Conservation (phyloP, 345 rosid genomes). For the Citrus reticulata region DNA sequence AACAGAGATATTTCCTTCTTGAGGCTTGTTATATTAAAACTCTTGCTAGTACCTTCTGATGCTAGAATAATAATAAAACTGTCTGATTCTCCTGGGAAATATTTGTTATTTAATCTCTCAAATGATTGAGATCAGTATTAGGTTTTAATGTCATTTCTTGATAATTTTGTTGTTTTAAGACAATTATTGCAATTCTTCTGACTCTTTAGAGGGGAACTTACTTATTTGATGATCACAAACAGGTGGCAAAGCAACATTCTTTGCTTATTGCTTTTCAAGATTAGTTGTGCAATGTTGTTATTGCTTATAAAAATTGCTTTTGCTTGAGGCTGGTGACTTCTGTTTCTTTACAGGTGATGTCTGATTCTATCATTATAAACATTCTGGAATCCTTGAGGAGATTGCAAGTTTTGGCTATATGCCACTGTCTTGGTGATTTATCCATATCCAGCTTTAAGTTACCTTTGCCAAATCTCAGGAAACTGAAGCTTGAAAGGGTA, state of each 20-base stretch:
- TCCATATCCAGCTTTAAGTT: conserved; percentile 50
- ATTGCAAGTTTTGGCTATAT: conserved; percentile 51
- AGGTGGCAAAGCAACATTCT: too few species aligned
- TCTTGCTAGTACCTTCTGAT: neutral
- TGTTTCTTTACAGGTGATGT: conserved; percentile 47
- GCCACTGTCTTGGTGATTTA: conserved; percentile 76
- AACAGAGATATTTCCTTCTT: too few species aligned
- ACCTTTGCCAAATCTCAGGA: conserved; percentile 43
- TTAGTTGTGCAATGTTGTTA: neutral
- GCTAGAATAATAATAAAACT: neutral
- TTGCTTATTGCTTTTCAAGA: neutral
- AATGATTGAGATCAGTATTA: neutral
- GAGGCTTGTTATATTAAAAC: neutral
- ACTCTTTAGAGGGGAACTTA: neutral
- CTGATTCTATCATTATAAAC: conserved; percentile 46
- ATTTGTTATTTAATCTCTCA: neutral
- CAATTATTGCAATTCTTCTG: neutral
- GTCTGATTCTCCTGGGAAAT: neutral
- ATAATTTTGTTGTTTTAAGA: neutral
- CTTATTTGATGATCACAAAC: neutral
- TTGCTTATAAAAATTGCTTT: neutral
- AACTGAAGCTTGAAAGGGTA: conserved; percentile 67
- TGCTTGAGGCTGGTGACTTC: neutral
- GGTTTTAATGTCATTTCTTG: neutral
- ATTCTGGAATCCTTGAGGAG: conserved; percentile 40